Base-by-base conservation (phyloP, 371 early-diverging fungal genomes). In the Paramicrosporidium saccamoebae region DNA sequence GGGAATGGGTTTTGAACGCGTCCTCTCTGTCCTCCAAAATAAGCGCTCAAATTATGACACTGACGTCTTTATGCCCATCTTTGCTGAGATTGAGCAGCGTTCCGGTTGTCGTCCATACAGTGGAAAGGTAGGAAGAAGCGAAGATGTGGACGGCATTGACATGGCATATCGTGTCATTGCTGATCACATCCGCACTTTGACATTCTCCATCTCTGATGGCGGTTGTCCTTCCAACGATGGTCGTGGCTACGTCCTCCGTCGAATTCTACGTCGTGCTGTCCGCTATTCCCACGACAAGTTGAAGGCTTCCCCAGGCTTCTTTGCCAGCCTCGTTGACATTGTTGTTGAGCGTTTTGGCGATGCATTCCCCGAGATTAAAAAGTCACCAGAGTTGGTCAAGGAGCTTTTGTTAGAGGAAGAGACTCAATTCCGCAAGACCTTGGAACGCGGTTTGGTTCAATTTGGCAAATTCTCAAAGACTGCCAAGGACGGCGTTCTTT, bases 121-220 rank as follows among this genome's bases (percentile, higher is more conserved):
- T 3, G 82, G 82, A 24, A 52, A 64, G 21, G 53, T 88, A 17
- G 94, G 94, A 9, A n/a, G n/a, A n/a, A 60, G 52, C 1, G 86
- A 72, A 20, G 90, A 90, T 45, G 50, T 43, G 4, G 84, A 77
- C 40, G 88, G 86, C 28, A 42, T 79, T 16, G 95, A 94, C 43
- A 84, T 82, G 44, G 96, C 97, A 12, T 96, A 95, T 47, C 72
- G 99, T 34, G 95, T 96, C 17, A 56, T 98, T 31, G 94, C 95
- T 25, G 99, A 98, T 55, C 99, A 98, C 39, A 53, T 84, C 21
- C 60, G 99, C 34, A 97, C 99, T 4, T 54, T 98, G 32, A 72
- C 95, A 5, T 78, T 98, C 44, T 71, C 96, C 23, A 82, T 96
- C 29, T 54, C 74, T 20, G 92, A 98, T 44, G 84, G 82, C 21